Base-by-base conservation (phyloP, 495 filamentous ascomycete genomes). In the Aspergillus cavernicola region DNA sequence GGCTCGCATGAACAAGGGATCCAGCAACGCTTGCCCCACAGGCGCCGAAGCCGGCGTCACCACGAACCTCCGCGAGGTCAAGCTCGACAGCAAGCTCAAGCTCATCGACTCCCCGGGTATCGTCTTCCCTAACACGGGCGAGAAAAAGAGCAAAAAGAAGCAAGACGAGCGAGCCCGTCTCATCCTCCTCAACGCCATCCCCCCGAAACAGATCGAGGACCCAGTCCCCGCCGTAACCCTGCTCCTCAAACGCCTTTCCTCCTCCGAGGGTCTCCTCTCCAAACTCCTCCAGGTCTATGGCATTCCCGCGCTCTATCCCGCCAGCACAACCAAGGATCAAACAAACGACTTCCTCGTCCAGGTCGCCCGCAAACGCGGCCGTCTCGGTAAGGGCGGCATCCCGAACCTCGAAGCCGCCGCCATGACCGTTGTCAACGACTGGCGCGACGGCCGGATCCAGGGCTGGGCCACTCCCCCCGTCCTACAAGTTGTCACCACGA, bases 91-190 rank as follows among this genome's bases (percentile, higher is more conserved):
- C 76, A 95, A 90, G 69, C 80, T 97, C 1, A 96, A 92, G 63
- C 77, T 97, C 26, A 86, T 97, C 59, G 92, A 97, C 71, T 96
- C 92, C 0, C 92, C 92, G 33, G 92, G 92, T 55, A 96, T 97
- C 56, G 89, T 97, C 42, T 96, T 96, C 79, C 92, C 92, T 68
- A 82, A 63, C 46, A 51, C 74, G 12, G 54, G 55, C 56, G 73
- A 53, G 68, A 82, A 83, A 57, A 82, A 84, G 58, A 63, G 60
- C 61, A 70, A 72, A 61, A 76, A 77, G 70, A 65, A 73, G 63
- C 60, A 64, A 42, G 87, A 89, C 53, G 82, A 90, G 44, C 85
- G 92, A 63, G 91, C 92, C 9, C 83, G 90, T 43, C 80, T 96
- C 11, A 80, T 95, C 48, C 85, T 97, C 15, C 78, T 97, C 26